phyloP scores from a whole-genome alignment of 2,329 filamentous ascomycete genomes.

The Xylaria sp. region DNA sequence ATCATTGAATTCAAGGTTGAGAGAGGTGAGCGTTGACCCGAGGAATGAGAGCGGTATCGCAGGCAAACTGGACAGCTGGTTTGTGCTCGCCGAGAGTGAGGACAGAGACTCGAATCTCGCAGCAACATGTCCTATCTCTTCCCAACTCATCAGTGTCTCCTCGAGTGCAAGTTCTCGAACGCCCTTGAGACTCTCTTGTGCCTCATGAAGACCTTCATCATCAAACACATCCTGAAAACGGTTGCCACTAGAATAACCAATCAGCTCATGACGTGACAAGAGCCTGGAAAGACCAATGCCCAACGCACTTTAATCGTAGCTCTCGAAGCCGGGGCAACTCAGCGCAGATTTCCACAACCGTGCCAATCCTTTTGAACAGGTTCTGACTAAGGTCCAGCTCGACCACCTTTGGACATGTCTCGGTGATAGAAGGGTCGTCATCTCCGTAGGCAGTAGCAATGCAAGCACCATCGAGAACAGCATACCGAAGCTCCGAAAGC shows the following conservation, averaged over 20 bases:
- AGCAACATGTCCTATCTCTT: constrained; percentile 62
- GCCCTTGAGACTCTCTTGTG: constrained; percentile 51
- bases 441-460: constrained; percentile 53
- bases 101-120: constrained; percentile 59
- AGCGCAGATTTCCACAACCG: constrained; percentile 73
- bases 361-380: constrained; percentile 69
- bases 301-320: constrained; percentile 73
- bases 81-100: constrained; percentile 60
- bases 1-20: constrained; percentile 76
- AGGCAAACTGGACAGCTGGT: constrained; percentile 61
- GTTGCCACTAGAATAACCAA: constrained; percentile 66
- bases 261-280: constrained; percentile 8
- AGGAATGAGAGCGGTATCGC: constrained; percentile 48
- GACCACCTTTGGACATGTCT: constrained; percentile 68
- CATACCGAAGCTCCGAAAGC: constrained; percentile 77
- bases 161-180: constrained; percentile 69
- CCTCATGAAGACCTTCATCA: constrained; percentile 44
- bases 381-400: constrained; percentile 89
- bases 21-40: constrained; percentile 59
- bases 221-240: constrained; percentile 62
- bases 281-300: background rate
- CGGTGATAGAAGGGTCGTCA: constrained; percentile 48
- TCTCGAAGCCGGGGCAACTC: constrained; percentile 69
- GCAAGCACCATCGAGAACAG: constrained; percentile 79
- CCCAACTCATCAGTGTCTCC: constrained; percentile 70